Evolutionary conservation across 441 rosid species (phyloP).

Genomic region (Aquilaria agallochum): DNA sequence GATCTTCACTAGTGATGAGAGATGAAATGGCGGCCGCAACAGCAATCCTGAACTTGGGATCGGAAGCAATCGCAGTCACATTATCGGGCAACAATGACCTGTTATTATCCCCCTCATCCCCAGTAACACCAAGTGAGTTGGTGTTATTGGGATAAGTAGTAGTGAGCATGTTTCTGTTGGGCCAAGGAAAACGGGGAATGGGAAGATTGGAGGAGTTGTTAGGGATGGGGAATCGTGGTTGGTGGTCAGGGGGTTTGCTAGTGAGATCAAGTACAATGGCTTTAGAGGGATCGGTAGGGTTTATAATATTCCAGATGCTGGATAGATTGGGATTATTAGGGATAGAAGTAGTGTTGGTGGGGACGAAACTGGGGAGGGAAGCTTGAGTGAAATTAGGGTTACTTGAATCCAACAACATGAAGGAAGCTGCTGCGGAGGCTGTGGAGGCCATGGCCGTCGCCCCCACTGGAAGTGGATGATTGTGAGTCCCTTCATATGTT

Average conservation of each 20-base stretch:
- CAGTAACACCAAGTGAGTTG: not conserved
- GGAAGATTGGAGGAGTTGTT: conserved; percentile 13
- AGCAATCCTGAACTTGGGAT: conserved; percentile 57
- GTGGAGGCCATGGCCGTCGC: conserved; percentile 96
- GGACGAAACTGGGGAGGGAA: conserved; percentile 8
- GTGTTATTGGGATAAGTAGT: too few species aligned
- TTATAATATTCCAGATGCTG: conserved; percentile 9
- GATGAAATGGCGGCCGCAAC: conserved; percentile 57
- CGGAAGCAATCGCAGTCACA: conserved; percentile 35
- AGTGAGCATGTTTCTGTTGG: not conserved
- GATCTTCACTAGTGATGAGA: conserved; percentile 32
- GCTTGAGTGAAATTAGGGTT: conserved; percentile 18
- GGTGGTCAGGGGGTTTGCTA: not conserved
- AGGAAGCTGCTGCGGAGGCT: conserved; percentile 50
- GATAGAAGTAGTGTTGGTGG: conserved; percentile 16
- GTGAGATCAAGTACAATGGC: conserved; percentile 47
- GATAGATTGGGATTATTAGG: conserved; percentile 8
- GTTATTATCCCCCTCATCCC: conserved; percentile 6
- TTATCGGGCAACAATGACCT: conserved; percentile 17
- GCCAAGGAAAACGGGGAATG: conserved; percentile 23
- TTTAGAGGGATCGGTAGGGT: conserved; percentile 37
- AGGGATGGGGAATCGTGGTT: conserved; percentile 8
- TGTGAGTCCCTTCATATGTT: conserved; percentile 95
- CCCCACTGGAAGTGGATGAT: conserved; percentile 89
- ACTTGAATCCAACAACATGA: conserved; percentile 39